A percentile compares a stretch with the other conserved stretches of the same genome.
These are phyloP conservation scores for Fusarium xyrophilum DNA, from an alignment of 2,329 filamentous ascomycete species.

Conservation along the genomic window DNA sequence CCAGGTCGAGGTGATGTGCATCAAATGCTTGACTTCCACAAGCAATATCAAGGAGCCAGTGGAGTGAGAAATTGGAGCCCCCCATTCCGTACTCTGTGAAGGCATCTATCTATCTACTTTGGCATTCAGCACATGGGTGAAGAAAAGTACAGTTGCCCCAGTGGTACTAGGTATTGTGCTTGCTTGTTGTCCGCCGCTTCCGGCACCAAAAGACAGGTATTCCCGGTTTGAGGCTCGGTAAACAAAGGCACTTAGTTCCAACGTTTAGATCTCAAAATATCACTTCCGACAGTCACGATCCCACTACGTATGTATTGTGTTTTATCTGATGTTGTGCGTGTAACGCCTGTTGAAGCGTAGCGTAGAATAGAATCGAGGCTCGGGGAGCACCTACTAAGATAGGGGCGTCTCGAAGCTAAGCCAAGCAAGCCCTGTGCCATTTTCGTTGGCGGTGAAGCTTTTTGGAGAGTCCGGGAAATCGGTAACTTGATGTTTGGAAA, in stretches of 20 bases:
- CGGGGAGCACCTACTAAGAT: neutral
- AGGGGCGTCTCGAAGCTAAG: slow-evolving; percentile 1
- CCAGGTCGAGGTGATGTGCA: neutral
- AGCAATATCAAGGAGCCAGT: neutral
- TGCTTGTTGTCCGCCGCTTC: slow-evolving; percentile 1
- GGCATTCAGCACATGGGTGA: neutral
- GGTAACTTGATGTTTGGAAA: slow-evolving; percentile 36
- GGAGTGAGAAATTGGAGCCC: neutral
- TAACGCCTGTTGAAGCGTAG: slow-evolving; percentile 4
- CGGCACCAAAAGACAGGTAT: neutral
- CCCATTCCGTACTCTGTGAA: neutral
- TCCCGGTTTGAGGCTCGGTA: neutral
- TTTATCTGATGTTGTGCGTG: slow-evolving; percentile 5
- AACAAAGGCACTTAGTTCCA: neutral
- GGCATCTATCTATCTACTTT: neutral
- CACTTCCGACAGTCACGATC: slow-evolving; percentile 19
- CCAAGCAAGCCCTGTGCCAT: slow-evolving; percentile 27
- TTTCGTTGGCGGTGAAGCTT: slow-evolving; percentile 22
- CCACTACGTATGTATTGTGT: neutral
- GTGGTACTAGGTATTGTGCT: neutral
- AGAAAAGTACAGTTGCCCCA: neutral
- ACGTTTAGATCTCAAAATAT: slow-evolving; percentile 25
- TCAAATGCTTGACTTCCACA: slow-evolving; percentile 11
- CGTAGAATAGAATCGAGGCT: neutral
- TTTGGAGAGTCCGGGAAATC: slow-evolving; percentile 23